A percentile compares a stretch with the other conserved stretches of the same genome.
Evolutionary conservation across 805 yeast genomes (phyloP).

Genomic region (Hanseniaspora lachancei): DNA sequence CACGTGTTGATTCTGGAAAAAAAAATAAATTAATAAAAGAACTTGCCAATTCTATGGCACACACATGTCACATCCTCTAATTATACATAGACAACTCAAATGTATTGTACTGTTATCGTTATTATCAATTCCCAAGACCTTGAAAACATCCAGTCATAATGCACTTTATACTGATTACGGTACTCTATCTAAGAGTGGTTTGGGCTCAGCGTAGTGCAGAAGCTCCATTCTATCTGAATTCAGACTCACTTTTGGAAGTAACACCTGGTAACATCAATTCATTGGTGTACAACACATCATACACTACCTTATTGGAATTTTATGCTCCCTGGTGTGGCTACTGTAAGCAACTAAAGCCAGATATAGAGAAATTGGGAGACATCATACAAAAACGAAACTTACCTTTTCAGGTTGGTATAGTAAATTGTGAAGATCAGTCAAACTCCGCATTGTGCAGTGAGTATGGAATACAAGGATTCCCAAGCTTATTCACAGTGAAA

Average conservation of each 20-base stretch:
- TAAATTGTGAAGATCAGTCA: conserved; percentile 63
- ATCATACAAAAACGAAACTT: conserved; percentile 31
- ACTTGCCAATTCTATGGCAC: too few species aligned
- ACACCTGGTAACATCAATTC: conserved; percentile 47
- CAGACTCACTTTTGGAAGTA: conserved; percentile 40
- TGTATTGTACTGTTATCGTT: too few species aligned
- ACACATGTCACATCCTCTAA: too few species aligned
- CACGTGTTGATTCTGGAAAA: not conserved
- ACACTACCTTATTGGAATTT: conserved; percentile 73
- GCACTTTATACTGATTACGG: not conserved
- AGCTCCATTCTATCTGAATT: conserved; percentile 24
- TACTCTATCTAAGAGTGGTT: not conserved
- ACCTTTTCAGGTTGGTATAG: conserved; percentile 58
- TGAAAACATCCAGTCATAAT: conserved; percentile 18
- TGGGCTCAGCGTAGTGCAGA: conserved; percentile 4
- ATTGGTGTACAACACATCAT: conserved; percentile 55
- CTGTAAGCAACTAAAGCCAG: conserved; percentile 60
- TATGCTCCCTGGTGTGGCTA: conserved; percentile 99
- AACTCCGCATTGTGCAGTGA: conserved; percentile 60
- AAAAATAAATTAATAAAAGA: not conserved
- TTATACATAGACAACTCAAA: not conserved
- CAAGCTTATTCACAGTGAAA: conserved; percentile 70
- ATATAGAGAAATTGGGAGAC: conserved; percentile 51
- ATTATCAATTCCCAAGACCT: too few species aligned
- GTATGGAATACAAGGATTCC: conserved; percentile 62